Percentiles rank a stretch among this genome's conserved stretches.
Evolutionary conservation across 1,139 yeast species (phyloP).

Genomic region (Sugiyamaella paludigena): DNA sequence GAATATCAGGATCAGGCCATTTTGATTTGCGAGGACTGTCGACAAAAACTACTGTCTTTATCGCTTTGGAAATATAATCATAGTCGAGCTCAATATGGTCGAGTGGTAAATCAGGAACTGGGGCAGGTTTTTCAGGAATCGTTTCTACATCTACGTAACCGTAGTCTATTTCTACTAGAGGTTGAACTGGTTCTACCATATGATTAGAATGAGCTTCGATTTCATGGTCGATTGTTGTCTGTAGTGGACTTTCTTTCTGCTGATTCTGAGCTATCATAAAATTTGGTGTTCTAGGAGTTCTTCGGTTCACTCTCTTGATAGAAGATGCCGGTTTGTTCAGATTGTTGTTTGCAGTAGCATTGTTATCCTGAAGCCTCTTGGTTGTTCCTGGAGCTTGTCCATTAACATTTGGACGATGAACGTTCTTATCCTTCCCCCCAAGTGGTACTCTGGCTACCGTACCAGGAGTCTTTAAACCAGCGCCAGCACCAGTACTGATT

Average conservation of each 20-base stretch:
- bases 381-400: conserved; percentile 10
- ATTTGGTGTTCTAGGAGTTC: conserved; percentile 10
- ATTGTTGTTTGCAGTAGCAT: background rate
- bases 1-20: conserved; percentile 5
- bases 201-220: background rate
- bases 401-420: conserved; percentile 14
- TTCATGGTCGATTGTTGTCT: conserved; percentile 8
- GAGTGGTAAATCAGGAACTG: conserved; percentile 25
- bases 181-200: background rate
- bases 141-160: conserved; percentile 26
- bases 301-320: conserved; percentile 2
- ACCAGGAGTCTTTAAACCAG: conserved; percentile 13
- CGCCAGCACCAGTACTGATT: background rate
- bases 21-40: conserved; percentile 7
- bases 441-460: conserved; percentile 25
- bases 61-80: conserved; percentile 17
- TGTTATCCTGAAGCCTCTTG: conserved; percentile 6
- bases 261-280: background rate
- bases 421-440: conserved; percentile 30
- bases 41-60: conserved; percentile 14
- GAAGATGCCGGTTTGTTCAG: too few relatives aligned
- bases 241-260: conserved; percentile 11
- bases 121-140: conserved; percentile 22
- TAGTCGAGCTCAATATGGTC: conserved; percentile 29
- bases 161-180: conserved; percentile 13